These are phyloP conservation scores for Alternaria triticina DNA, from an alignment of 2,329 filamentous ascomycete species.

Conservation along the genomic window DNA sequence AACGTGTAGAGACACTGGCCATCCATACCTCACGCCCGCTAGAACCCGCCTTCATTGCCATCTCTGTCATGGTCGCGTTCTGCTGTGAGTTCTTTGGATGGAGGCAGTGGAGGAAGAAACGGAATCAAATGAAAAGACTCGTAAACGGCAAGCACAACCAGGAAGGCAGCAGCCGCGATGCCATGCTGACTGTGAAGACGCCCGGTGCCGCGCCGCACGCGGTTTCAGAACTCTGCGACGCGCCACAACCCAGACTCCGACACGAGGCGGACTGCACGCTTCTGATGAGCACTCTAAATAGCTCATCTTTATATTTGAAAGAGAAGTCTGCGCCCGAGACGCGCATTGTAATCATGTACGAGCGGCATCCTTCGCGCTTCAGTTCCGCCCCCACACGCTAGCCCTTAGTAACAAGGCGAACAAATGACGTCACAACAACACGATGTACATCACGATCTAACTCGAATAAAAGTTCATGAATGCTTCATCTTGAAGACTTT, in stretches of 20 bases:
- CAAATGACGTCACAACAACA: neutral
- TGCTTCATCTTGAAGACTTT: neutral
- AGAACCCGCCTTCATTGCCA: neutral
- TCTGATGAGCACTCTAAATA: neutral
- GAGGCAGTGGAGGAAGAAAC: neutral
- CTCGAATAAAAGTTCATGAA: neutral
- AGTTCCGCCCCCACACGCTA: neutral
- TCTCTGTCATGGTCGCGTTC: neutral
- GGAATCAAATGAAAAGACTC: neutral
- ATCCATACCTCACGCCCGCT: neutral
- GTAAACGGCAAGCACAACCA: neutral
- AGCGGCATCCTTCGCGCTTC: neutral
- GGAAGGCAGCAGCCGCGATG: neutral
- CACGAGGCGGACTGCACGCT: neutral
- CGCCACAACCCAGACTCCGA: neutral
- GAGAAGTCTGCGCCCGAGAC: neutral
- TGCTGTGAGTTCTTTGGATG: neutral
- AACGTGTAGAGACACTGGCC: neutral
- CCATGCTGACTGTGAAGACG: neutral
- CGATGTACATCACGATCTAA: neutral
- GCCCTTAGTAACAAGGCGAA: neutral
- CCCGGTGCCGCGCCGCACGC: neutral
- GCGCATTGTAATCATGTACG: neutral
- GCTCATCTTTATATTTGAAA: neutral
- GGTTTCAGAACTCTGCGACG: neutral